Conservation (phyloP, 2,329 filamentous ascomycete species). For the Dendrostoma leiphaemia region DNA sequence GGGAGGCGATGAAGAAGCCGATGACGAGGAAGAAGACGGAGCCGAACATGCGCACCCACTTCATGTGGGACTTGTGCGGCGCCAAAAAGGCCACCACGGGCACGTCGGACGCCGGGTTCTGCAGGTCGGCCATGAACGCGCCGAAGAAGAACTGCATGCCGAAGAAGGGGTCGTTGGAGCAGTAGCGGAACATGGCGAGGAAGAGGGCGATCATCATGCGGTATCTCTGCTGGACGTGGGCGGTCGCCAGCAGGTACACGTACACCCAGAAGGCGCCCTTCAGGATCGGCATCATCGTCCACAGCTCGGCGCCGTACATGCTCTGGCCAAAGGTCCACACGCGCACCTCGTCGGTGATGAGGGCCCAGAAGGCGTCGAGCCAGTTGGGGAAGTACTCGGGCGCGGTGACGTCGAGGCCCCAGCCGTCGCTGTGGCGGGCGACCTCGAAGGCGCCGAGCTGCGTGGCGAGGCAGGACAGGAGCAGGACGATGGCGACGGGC, state of each 20-base stretch:
- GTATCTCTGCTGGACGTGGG: slow-evolving; percentile 16
- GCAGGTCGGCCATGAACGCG: slow-evolving; percentile 20
- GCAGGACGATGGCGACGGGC: slow-evolving; percentile 16
- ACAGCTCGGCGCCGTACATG: slow-evolving; percentile 18
- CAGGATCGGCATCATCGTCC: slow-evolving; percentile 20
- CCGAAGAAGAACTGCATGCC: slow-evolving; percentile 21
- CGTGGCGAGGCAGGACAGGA: slow-evolving; percentile 15
- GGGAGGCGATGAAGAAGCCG: slow-evolving; percentile 17
- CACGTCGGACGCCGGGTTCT: slow-evolving; percentile 9
- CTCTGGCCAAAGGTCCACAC: slow-evolving; percentile 17
- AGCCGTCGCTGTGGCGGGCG: slow-evolving; percentile 15
- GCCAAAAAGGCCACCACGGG: slow-evolving; percentile 13
- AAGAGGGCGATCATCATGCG: slow-evolving; percentile 19
- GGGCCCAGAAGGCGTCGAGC: slow-evolving; percentile 8
- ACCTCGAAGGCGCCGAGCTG: slow-evolving; percentile 18
- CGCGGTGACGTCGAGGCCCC: slow-evolving; percentile 16
- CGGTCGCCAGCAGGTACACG: slow-evolving; percentile 16
- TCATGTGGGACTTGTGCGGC: slow-evolving; percentile 15
- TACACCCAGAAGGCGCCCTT: slow-evolving; percentile 21
- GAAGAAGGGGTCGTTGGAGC: slow-evolving; percentile 19
- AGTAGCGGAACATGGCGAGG: slow-evolving; percentile 15
- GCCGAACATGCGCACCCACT: slow-evolving; percentile 15
- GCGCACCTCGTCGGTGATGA: slow-evolving; percentile 16
- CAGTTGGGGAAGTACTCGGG: slow-evolving; percentile 12
- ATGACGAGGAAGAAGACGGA: slow-evolving; percentile 15